Conservation (phyloP, 371 early-diverging fungal species). For the Apophysomyces trapeziformis region DNA sequence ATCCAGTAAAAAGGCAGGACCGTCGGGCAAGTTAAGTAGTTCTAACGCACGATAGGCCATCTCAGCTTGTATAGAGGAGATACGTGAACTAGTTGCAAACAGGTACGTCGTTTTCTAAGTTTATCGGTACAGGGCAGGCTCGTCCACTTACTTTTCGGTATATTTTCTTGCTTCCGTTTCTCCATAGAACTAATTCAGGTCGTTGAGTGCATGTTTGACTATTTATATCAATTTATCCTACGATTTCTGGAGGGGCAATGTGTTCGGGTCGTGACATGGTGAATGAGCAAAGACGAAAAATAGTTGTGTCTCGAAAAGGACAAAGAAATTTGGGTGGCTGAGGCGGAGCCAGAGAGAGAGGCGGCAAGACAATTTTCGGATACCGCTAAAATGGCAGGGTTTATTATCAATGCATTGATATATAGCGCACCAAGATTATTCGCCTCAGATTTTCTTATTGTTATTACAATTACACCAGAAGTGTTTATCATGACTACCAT, state of each 20-base stretch:
- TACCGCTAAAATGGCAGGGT: too few relatives aligned
- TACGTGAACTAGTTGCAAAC: constrained; percentile 73
- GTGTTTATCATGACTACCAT: too few relatives aligned
- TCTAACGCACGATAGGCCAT: constrained; percentile 94
- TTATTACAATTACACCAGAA: too few relatives aligned
- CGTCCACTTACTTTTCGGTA: constrained; percentile 80
- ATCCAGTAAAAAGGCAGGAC: constrained; percentile 64
- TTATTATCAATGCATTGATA: too few relatives aligned
- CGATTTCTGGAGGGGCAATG: constrained; percentile 95
- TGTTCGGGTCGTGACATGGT: constrained; percentile 95
- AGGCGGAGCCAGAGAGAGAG: background rate
- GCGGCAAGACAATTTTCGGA: too few relatives aligned
- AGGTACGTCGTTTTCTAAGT: background rate
- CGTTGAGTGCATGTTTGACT: background rate
- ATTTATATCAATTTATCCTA: constrained; percentile 39
- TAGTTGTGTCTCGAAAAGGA: constrained; percentile 1
- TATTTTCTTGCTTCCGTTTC: constrained; percentile 95
- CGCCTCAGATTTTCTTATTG: too few relatives aligned
- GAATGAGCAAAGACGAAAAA: constrained; percentile 8
- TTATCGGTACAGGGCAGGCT: too few relatives aligned
- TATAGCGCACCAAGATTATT: too few relatives aligned
- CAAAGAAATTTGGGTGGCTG: constrained; percentile 12
- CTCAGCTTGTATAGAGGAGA: constrained; percentile 91
- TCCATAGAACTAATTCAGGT: constrained; percentile 75
- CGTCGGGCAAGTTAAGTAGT: constrained; percentile 82